Evolutionary conservation across 164 flowering plant species (phyloP), one percentile per base, ranked within the genome.

Genomic region (Sedum album): DNA sequence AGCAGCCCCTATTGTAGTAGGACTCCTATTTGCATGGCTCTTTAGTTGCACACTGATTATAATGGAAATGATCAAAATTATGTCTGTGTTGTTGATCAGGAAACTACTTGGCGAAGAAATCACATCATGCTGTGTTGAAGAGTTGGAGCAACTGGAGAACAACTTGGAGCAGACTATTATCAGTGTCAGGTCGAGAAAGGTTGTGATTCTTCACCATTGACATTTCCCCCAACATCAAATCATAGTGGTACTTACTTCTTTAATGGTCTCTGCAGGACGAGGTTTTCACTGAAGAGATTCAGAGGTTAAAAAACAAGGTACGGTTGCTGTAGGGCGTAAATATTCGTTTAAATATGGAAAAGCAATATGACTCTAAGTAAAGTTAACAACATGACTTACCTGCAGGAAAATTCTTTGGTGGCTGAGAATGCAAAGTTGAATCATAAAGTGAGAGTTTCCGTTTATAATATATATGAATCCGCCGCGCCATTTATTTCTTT

Each of bases 41-140:
- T n/a, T n/a, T n/a, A n/a, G n/a, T n/a, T n/a, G n/a, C n/a, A n/a
- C n/a, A n/a, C n/a, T n/a, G n/a, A n/a, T n/a, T n/a, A n/a, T n/a
- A n/a, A n/a, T n/a, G n/a, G n/a, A n/a, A n/a, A n/a, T n/a, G n/a
- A n/a, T n/a, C n/a, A n/a, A n/a, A n/a, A n/a, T n/a, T n/a, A n/a
- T n/a, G n/a, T 48, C 11, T 8, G 23, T 23, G 9, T 0, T 21
- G 7, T 20, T 51, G 53, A 48, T n/a, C 57, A 51, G 57, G 26
- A 51, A 51, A 51, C 57, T 51, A n/a, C 6, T 51, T 9, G 57
- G 57, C n/a, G 57, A 51, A 51, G 57, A 51, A n/a, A n/a, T 51
- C 26, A 17, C 26, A 6, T n/a, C 57, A 51, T 51, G 57, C 26
- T n/a, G 57, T 51, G 8, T 51, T 21, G 57, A 51, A 51, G 57